Conservation (phyloP, 352 stramenopile species). For the Pythium biforme region DNA sequence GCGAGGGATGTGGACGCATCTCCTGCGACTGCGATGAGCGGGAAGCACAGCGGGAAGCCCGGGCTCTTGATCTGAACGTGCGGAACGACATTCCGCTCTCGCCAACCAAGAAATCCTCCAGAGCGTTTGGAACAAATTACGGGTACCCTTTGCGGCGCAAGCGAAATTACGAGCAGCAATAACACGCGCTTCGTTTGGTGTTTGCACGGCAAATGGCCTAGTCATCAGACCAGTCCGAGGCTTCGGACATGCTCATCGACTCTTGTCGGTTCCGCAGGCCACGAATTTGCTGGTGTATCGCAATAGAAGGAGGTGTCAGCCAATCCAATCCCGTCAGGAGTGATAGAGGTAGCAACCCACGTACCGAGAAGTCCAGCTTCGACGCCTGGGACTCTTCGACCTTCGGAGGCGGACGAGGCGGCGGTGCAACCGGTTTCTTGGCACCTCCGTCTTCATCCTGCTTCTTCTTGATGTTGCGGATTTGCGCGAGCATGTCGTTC, state of each 20-base stretch:
- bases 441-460: conserved; percentile 45
- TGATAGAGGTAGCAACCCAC: neutral
- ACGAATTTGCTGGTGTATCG: conserved; percentile 67
- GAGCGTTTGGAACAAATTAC: conserved; percentile 18
- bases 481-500: conserved; percentile 77
- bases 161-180: conserved; percentile 25
- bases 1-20: conserved; percentile 46
- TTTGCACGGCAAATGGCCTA: conserved; percentile 23
- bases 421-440: conserved; percentile 10
- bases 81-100: neutral
- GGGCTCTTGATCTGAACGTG: neutral
- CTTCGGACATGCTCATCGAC: conserved; percentile 81
- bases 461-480: conserved; percentile 83
- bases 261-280: conserved; percentile 70
- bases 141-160: conserved; percentile 28
- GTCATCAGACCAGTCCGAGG: conserved; percentile 87
- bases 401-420: conserved; percentile 35
- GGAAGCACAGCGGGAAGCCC: conserved; percentile 6
- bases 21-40: conserved; percentile 45
- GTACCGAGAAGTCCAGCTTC: conserved; percentile 55
- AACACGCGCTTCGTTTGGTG: neutral
- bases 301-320: neutral
- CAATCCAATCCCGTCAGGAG: neutral
- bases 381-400: conserved; percentile 53
- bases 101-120: conserved; percentile 8